These are phyloP conservation scores for Obba rivulosa DNA, from an alignment of 768 basidiomycete species.

Conservation along the genomic window DNA sequence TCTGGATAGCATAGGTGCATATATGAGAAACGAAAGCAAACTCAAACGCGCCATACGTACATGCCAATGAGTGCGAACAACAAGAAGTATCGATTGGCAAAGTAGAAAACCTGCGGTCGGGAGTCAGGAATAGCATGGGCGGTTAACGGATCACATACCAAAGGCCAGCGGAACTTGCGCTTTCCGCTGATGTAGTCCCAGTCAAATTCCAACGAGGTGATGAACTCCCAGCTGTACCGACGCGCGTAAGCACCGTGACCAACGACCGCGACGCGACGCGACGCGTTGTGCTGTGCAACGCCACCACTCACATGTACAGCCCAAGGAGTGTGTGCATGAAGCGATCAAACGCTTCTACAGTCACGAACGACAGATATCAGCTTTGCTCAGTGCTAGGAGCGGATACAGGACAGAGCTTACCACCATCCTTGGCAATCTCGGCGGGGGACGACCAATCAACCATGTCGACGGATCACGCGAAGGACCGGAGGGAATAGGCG, in stretches of 20 bases:
- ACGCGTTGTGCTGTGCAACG: background rate
- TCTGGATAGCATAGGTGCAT: conserved; percentile 9
- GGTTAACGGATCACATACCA: conserved; percentile 24
- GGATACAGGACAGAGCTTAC: conserved; percentile 22
- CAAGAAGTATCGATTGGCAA: conserved; percentile 38
- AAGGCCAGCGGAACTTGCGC: conserved; percentile 41
- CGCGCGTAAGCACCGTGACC: background rate
- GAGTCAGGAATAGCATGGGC: background rate
- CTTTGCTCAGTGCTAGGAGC: too few relatives aligned
- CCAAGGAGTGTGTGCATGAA: conserved; percentile 40
- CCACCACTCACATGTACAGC: conserved; percentile 37
- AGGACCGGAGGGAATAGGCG: background rate
- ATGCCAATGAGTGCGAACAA: conserved; percentile 43
- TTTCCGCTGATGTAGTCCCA: conserved; percentile 35
- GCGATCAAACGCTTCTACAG: conserved; percentile 32
- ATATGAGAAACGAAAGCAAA: background rate
- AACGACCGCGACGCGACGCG: background rate
- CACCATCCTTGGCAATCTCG: conserved; percentile 30
- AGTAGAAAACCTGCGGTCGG: conserved; percentile 34
- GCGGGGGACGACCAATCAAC: conserved; percentile 35
- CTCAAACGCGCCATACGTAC: conserved; percentile 22
- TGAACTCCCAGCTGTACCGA: conserved; percentile 37
- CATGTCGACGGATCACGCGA: conserved; percentile 23
- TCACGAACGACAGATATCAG: background rate
- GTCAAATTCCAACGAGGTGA: conserved; percentile 38